Conservation (phyloP, 2,329 filamentous ascomycete species). For the Helotiales sp. region DNA sequence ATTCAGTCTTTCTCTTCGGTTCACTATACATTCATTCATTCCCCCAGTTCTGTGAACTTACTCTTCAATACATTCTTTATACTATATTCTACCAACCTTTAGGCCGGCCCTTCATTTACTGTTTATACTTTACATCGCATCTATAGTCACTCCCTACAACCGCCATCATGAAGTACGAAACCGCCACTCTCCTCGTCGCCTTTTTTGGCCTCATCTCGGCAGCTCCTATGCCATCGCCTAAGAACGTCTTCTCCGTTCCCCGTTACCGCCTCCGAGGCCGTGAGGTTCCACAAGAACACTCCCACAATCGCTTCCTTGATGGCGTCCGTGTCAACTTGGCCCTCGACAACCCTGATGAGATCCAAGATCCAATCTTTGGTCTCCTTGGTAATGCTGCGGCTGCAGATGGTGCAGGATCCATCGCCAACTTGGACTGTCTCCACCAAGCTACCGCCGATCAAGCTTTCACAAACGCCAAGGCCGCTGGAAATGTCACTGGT, state of each 20-base stretch:
- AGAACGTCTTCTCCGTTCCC: conserved; percentile 28
- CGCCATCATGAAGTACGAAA: conserved; percentile 37
- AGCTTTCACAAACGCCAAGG: conserved; percentile 62
- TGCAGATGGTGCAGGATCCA: conserved; percentile 45
- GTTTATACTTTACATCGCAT: conserved; percentile 13
- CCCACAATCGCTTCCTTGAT: conserved; percentile 50
- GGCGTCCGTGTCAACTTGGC: conserved; percentile 45
- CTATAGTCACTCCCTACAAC: conserved; percentile 10
- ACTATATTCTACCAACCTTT: conserved; percentile 20
- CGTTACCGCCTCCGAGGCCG: conserved; percentile 38
- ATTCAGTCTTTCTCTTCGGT: conserved; percentile 30
- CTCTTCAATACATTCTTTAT: conserved; percentile 34
- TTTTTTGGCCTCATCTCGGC: conserved; percentile 33
- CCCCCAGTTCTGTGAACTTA: conserved; percentile 35
- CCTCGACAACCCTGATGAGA: conserved; percentile 50
- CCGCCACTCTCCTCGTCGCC: conserved; percentile 29
- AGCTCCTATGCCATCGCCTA: conserved; percentile 28
- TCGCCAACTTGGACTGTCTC: conserved; percentile 56
- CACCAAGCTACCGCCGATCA: conserved; percentile 59
- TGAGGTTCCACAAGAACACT: conserved; percentile 59
- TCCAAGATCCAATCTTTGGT: conserved; percentile 50
- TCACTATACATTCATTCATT: conserved; percentile 33
- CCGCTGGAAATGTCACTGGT: conserved; percentile 50
- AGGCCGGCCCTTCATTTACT: conserved; percentile 33
- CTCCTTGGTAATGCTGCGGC: conserved; percentile 54